phyloP scores from a whole-genome alignment of 2,329 filamentous ascomycete genomes.

The Stagonosporopsis tanaceti region DNA sequence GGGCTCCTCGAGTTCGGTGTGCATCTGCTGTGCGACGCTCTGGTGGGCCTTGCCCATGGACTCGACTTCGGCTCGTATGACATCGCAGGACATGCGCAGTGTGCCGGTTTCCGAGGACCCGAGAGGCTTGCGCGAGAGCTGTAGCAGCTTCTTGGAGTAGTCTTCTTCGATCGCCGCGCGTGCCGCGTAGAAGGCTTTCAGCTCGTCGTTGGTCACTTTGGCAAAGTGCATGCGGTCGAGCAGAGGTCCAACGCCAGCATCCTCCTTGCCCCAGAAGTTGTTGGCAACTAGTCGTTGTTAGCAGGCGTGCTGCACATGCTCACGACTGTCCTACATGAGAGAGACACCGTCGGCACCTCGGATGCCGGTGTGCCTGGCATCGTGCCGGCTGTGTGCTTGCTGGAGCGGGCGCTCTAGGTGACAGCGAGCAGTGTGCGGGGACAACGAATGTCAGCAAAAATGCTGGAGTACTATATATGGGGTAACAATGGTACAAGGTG shows the following conservation, averaged over 20 bases:
- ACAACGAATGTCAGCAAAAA: slow-evolving; percentile 26
- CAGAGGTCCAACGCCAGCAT: slow-evolving; percentile 90
- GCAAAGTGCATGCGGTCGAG: slow-evolving; percentile 94
- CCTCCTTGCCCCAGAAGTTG: slow-evolving; percentile 99
- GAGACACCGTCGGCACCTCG: slow-evolving; percentile 68
- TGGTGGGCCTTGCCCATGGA: slow-evolving; percentile 94
- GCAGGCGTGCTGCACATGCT: slow-evolving; percentile 27
- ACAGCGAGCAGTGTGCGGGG: slow-evolving; percentile 18
- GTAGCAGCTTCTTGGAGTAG: slow-evolving; percentile 87
- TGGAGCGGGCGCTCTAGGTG: slow-evolving; percentile 30
- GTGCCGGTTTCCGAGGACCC: slow-evolving; percentile 88
- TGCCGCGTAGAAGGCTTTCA: slow-evolving; percentile 89
- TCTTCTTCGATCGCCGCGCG: slow-evolving; percentile 96
- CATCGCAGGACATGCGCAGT: slow-evolving; percentile 83
- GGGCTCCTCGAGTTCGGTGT: slow-evolving; percentile 92
- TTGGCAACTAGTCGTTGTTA: slow-evolving; percentile 78
- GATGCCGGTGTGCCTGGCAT: slow-evolving; percentile 68
- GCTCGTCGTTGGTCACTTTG: slow-evolving; percentile 87
- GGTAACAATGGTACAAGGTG: slow-evolving; percentile 22
- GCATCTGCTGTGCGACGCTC: slow-evolving; percentile 91
- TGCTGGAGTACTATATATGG: slow-evolving; percentile 23
- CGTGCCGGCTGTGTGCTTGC: slow-evolving; percentile 42
- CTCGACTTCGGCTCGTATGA: slow-evolving; percentile 87
- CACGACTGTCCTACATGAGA: slow-evolving; percentile 66
- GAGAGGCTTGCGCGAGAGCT: slow-evolving; percentile 84